Evolutionary conservation across 2,329 filamentous ascomycete genomes (phyloP), one percentile per base, ranked within the genome.

Genomic region (Aureobasidium melanogenum): DNA sequence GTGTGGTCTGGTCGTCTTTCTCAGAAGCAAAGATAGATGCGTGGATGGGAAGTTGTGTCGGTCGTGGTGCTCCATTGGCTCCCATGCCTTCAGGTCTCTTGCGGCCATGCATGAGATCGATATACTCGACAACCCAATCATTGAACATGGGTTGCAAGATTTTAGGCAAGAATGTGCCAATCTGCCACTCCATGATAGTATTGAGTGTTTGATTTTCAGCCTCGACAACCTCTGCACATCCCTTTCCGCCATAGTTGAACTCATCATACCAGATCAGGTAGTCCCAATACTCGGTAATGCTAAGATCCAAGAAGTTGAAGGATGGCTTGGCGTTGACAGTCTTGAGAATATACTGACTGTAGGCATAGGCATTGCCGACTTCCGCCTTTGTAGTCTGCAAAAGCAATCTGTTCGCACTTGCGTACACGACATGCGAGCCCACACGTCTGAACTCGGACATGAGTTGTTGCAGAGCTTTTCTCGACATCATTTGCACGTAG

Each of bases 281-380:
- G 73, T 99, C 94, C 94, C 94, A 99, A 74, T 97, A 99, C 72
- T 99, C 94, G 67, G 93, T 96, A 74, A 99, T 94, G 68, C 97
- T 90, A 3, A 99, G 81, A 69, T 99, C 94, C 65, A 99, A 86
- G 71, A 99, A 99, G 73, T 97, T 90, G 76, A 99, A 99, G 0
- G 97, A 82, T 0, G 94, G 91, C 70, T 97, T 97, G 61, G 86
- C 86, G 74, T 96, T 93, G 77, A 99, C 97, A 0, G 92, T 96
- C 77, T 97, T 97, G 69, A 99, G 82, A 64, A 99, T 95, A 75
- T 99, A 99, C 74, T 97, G 89, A 67, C 89, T 92, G 79, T 97
- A 99, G 0, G 94, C 92, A 67, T 89, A 97, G 0, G 95, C 94
- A 70, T 97, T 99, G 62, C 91, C 91, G 1, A 99, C 92, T 74